Evolutionary conservation across 179 eudicot genomes (phyloP).

Genomic region (Beta lomatogona): DNA sequence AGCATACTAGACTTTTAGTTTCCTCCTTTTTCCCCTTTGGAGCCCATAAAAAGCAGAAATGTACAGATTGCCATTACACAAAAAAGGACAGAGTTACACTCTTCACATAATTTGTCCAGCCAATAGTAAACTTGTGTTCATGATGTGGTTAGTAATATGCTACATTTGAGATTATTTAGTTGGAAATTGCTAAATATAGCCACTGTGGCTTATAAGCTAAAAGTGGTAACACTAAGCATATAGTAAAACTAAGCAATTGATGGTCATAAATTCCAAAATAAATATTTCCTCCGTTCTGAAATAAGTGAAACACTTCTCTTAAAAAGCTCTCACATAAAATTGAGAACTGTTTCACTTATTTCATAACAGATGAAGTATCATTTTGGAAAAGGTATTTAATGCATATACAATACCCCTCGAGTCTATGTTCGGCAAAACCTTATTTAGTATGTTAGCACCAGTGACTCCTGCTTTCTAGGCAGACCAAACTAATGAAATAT

Average conservation of each 20-base stretch:
- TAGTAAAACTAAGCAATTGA: too few relatives aligned
- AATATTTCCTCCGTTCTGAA: too few relatives aligned
- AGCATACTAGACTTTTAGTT: neutral
- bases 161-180: neutral
- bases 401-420: too few relatives aligned
- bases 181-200: neutral
- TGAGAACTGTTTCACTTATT: too few relatives aligned
- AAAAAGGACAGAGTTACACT: neutral
- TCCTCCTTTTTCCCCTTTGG: neutral
- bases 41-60: neutral
- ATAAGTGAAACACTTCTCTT: too few relatives aligned
- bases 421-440: too few relatives aligned
- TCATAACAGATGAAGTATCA: too few relatives aligned
- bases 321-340: too few relatives aligned
- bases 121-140: neutral
- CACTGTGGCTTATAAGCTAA: too few relatives aligned
- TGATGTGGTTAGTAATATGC: neutral
- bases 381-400: too few relatives aligned
- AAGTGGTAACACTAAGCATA: too few relatives aligned
- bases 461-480: neutral
- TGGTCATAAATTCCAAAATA: too few relatives aligned
- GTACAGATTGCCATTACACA: neutral
- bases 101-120: neutral
- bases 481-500: neutral
- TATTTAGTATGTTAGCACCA: neutral